Evolutionary conservation across 1,139 yeast genomes (phyloP), one percentile per base, ranked within the genome.

Genomic region (Tardiomyces digboiensis): DNA sequence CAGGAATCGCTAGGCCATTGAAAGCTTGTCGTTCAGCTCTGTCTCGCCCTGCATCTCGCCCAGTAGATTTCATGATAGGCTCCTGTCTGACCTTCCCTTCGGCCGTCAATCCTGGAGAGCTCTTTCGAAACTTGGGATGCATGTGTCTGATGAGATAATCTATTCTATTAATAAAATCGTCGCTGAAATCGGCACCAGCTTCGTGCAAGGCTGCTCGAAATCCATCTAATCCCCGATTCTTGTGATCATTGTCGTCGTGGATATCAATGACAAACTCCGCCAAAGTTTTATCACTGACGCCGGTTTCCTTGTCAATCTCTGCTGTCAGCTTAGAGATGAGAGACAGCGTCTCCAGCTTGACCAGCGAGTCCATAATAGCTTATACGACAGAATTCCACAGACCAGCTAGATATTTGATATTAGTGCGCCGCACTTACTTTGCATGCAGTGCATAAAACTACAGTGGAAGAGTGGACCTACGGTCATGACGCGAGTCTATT

Each of bases 141-240:
- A 65, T 47, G 29, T 53, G 54, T 29, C 64, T 44, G 6, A 66
- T 63, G 47, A 66, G 8, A 10, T 14, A 58, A 36, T 67, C 67
- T 13, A 72, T 52, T 12, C 60, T 55, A 16, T 59, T 59, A 2
- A 78, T 58, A 49, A 78, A 71, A 2, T 48, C 64, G 4, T 56
- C 61, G 0, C 80, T 72, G 47, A 83, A 76, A 10, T 76, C 82
- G 18, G 84, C 86, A 0, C 87, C 91, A 57, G 80, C 74, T 8
- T 71, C 76, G 14, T 63, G 59, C 43, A 82, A 61, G 18, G 67
- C 64, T n/a, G 59, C 51, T 36, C 61, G 58, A 53, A 81, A 80
- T 36, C 42, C 40, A 8, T 39, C 33, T 1, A 75, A 58, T 45
- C 48, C 41, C 70, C 61, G 2, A 64, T 60, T 26, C 33, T 26